A percentile compares a stretch with the other conserved stretches of the same genome.
These are phyloP conservation scores for Acer saccharum DNA, from an alignment of 345 rosid genomes.

Conservation along the genomic window DNA sequence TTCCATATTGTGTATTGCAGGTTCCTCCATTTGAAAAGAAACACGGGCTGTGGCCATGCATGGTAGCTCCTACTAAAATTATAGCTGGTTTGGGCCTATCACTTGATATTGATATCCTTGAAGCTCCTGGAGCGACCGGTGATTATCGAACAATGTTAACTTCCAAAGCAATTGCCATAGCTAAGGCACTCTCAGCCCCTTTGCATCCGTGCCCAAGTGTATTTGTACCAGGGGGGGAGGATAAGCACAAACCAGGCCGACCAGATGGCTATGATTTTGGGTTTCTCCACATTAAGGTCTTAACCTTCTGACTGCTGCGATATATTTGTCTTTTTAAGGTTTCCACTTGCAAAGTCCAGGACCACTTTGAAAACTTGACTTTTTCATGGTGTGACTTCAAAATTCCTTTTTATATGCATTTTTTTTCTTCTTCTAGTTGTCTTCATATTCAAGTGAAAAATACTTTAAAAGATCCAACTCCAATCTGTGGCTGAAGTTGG, in stretches of 20 bases:
- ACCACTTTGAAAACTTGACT: not conserved
- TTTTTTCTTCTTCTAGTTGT: not conserved
- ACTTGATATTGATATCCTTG: constrained; percentile 84
- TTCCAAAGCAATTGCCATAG: constrained; percentile 78
- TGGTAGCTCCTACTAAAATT: constrained; percentile 99
- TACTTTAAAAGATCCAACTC: not conserved
- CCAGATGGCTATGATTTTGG: constrained; percentile 89
- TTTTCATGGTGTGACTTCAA: not conserved
- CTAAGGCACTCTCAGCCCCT: constrained; percentile 83
- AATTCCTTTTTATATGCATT: not conserved
- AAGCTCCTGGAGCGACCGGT: constrained; percentile 96
- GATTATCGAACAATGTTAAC: constrained; percentile 89
- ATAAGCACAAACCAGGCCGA: constrained; percentile 70
- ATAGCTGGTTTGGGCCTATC: constrained; percentile 95
- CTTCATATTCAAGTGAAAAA: not conserved
- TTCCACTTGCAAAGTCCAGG: not conserved
- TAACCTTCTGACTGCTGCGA: constrained; percentile 6
- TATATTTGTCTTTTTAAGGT: constrained; percentile 6
- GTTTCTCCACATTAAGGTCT: constrained; percentile 93
- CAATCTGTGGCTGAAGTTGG: not conserved
- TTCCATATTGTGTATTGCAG: constrained; percentile 32
- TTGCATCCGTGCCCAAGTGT: constrained; percentile 56
- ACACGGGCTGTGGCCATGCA: constrained; percentile 90
- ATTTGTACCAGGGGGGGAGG: constrained; percentile 93
- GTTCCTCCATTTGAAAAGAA: constrained; percentile 73